A percentile compares a stretch with the other conserved stretches of the same genome.
phyloP scores from a whole-genome alignment of 2,329 filamentous ascomycete species.

The Zymoseptoria tritici region DNA sequence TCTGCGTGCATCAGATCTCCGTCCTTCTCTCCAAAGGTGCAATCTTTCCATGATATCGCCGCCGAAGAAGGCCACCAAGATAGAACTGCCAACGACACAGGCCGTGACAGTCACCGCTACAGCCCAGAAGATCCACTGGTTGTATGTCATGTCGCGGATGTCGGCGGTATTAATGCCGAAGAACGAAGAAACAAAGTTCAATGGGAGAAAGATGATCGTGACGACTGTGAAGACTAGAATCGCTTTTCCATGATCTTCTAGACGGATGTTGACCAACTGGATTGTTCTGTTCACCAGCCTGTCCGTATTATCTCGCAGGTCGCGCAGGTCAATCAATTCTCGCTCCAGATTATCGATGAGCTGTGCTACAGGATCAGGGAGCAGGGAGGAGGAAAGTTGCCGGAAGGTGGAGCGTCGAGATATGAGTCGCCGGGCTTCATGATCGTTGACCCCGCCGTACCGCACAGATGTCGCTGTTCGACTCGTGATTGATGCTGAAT shows the following conservation, averaged over 20 bases:
- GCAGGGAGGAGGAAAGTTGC: constrained; percentile 31
- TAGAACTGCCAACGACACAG: constrained; percentile 31
- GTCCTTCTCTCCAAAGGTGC: constrained; percentile 27
- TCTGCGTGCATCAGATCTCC: constrained; percentile 2
- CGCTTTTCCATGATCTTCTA: constrained; percentile 40
- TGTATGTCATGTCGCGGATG: neutral
- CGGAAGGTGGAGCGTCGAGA: constrained; percentile 31
- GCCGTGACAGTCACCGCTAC: constrained; percentile 34
- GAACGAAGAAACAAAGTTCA: constrained; percentile 8
- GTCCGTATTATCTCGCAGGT: constrained; percentile 38
- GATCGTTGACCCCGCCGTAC: constrained; percentile 6
- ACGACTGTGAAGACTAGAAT: constrained; percentile 22
- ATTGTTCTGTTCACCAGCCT: constrained; percentile 38
- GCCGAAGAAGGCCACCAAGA: constrained; percentile 38
- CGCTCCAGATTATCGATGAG: constrained; percentile 35
- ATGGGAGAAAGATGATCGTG: constrained; percentile 13
- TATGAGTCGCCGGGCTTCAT: constrained; percentile 10
- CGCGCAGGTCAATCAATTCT: constrained; percentile 34
- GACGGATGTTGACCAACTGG: constrained; percentile 39
- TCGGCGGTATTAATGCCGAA: constrained; percentile 11
- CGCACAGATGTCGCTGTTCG: neutral
- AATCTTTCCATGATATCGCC: constrained; percentile 31
- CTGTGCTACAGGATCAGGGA: constrained; percentile 33
- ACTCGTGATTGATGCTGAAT: constrained; percentile 1
- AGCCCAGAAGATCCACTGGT: constrained; percentile 7